Conservation (phyloP, 352 stramenopile species). For the Phytophthora litchii region DNA sequence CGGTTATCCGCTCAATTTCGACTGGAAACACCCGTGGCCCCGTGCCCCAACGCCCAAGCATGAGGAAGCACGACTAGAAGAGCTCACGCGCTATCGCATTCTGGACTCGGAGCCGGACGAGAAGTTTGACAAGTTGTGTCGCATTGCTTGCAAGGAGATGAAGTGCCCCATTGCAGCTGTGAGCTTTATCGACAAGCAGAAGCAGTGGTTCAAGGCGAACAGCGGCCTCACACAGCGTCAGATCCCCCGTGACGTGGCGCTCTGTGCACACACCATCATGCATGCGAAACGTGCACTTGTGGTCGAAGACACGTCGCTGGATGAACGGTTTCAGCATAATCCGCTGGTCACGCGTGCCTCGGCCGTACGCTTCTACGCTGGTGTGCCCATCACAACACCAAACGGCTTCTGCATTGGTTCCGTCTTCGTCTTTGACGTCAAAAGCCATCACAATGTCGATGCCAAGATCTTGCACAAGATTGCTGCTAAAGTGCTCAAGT, state of each 20-base stretch:
- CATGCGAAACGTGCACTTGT: constrained; percentile 81
- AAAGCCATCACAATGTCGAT: constrained; percentile 75
- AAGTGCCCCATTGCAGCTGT: constrained; percentile 89
- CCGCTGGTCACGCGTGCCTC: constrained; percentile 82
- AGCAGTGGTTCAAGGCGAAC: constrained; percentile 91
- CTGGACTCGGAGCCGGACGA: constrained; percentile 84
- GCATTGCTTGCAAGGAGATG: constrained; percentile 90
- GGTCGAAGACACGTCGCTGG: constrained; percentile 81
- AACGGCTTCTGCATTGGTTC: constrained; percentile 83
- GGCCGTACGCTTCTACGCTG: constrained; percentile 84
- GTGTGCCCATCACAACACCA: constrained; percentile 80
- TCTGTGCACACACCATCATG: constrained; percentile 89
- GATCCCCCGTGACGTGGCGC: constrained; percentile 82
- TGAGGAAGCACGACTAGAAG: constrained; percentile 69
- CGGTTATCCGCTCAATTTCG: constrained; percentile 83
- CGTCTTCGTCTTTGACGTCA: constrained; percentile 89
- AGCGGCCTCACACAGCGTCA: constrained; percentile 82
- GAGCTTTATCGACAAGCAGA: constrained; percentile 87
- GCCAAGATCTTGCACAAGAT: constrained; percentile 89
- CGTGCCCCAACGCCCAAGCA: constrained; percentile 70
- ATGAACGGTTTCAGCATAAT: constrained; percentile 87
- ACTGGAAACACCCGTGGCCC: constrained; percentile 88
- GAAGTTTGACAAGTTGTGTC: constrained; percentile 88
- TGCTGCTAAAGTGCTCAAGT: constrained; percentile 86
- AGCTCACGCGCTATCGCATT: constrained; percentile 76